Evolutionary conservation across 2,329 filamentous ascomycete genomes (phyloP).

Genomic region (Gliomastix tumulicola): DNA sequence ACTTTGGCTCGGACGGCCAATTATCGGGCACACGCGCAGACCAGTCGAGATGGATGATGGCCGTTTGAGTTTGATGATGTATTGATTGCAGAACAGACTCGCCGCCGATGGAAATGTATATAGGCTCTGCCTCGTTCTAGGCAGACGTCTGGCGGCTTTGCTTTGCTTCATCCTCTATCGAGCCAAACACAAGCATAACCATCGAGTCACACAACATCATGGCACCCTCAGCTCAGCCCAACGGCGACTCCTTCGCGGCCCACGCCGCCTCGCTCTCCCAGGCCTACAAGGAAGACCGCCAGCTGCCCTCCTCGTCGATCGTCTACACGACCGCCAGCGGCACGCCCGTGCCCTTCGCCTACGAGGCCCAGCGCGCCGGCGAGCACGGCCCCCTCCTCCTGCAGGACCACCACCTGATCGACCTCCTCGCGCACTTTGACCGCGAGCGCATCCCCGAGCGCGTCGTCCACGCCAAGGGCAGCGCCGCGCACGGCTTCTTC

Average conservation of each 20-base stretch:
- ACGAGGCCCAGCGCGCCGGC: conserved; percentile 47
- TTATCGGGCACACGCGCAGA: too few relatives aligned
- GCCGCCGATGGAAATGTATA: too few relatives aligned
- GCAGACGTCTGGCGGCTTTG: too few relatives aligned
- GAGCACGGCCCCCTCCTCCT: conserved; percentile 52
- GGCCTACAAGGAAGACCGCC: conserved; percentile 31
- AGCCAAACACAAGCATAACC: too few relatives aligned
- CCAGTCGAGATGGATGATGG: too few relatives aligned
- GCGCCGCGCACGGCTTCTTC: conserved; percentile 47
- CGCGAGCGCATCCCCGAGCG: conserved; percentile 56
- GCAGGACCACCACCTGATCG: conserved; percentile 54
- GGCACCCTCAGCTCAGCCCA: conserved; percentile 15
- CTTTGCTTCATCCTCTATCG: too few relatives aligned
- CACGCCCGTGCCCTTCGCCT: conserved; percentile 48
- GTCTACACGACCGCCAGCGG: conserved; percentile 52
- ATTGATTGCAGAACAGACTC: too few relatives aligned
- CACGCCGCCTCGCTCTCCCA: conserved; percentile 26
- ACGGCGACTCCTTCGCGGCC: conserved; percentile 26
- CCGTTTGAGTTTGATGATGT: too few relatives aligned
- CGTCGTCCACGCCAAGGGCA: conserved; percentile 53
- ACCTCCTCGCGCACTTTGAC: conserved; percentile 53
- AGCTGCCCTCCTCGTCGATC: conserved; percentile 26
- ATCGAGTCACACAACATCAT: too few relatives aligned
- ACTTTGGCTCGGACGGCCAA: too few relatives aligned
- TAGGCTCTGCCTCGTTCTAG: too few relatives aligned